A percentile compares a stretch with the other conserved stretches of the same genome.
Evolutionary conservation across 768 basidiomycete genomes (phyloP).

Genomic region (Kwoniella botswanensis): DNA sequence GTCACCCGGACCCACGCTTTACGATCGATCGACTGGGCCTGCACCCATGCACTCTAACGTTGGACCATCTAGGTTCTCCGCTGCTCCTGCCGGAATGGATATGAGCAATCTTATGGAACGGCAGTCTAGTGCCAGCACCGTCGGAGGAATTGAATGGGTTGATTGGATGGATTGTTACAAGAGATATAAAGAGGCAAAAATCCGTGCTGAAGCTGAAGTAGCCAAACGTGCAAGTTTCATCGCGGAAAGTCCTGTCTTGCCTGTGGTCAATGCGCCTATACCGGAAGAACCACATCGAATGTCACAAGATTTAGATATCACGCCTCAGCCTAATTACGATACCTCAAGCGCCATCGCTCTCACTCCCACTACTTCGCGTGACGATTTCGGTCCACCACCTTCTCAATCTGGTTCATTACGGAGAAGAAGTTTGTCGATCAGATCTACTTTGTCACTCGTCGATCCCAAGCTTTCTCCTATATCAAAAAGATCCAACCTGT

Average conservation of each 20-base stretch:
- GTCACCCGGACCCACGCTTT: constrained; percentile 10
- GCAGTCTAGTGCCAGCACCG: constrained; percentile 29
- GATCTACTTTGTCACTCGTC: constrained; percentile 35
- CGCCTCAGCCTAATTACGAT: constrained; percentile 31
- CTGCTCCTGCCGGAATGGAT: constrained; percentile 30
- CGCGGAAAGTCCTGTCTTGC: constrained; percentile 3
- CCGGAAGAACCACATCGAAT: constrained; percentile 16
- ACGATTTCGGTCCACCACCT: constrained; percentile 29
- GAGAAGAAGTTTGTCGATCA: constrained; percentile 39
- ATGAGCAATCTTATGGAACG: constrained; percentile 32
- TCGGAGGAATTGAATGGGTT: constrained; percentile 61
- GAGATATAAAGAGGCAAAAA: constrained; percentile 60
- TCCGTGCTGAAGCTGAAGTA: constrained; percentile 52
- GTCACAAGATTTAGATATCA: constrained; percentile 16
- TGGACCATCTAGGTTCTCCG: constrained; percentile 30
- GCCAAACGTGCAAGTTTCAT: neutral
- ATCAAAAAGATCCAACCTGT: constrained; percentile 32
- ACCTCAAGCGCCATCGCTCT: constrained; percentile 37
- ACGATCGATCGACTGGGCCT: constrained; percentile 18
- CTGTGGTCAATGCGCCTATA: constrained; percentile 8
- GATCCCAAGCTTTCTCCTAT: constrained; percentile 44
- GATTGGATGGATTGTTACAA: constrained; percentile 62
- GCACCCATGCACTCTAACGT: constrained; percentile 22
- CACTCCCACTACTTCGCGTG: constrained; percentile 42
- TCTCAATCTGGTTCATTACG: constrained; percentile 11